Evolutionary conservation across 2,329 filamentous ascomycete genomes (phyloP).

Genomic region (Raffaelea arxii): DNA sequence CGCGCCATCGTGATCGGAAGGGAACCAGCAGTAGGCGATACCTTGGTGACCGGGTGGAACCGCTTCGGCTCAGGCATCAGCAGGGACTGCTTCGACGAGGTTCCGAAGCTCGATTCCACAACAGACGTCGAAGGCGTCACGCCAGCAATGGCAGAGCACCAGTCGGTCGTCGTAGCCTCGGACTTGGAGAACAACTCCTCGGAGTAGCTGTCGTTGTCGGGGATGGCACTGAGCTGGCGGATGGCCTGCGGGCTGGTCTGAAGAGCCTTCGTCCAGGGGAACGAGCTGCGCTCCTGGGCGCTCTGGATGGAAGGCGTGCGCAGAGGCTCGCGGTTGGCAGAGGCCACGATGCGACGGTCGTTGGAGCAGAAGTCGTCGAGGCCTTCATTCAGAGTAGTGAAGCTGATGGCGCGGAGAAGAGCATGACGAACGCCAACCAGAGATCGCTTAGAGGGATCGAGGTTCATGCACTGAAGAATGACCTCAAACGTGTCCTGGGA

Average conservation of each 20-base stretch:
- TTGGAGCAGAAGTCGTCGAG: conserved; percentile 89
- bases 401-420: conserved; percentile 71
- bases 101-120: conserved; percentile 70
- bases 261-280: conserved; percentile 90
- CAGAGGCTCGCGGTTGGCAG: conserved; percentile 87
- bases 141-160: conserved; percentile 67
- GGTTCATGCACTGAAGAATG: conserved; percentile 77
- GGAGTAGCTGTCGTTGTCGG: conserved; percentile 64
- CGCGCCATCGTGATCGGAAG: conserved; percentile 74
- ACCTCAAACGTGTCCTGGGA: conserved; percentile 97
- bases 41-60: conserved; percentile 26
- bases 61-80: conserved; percentile 25
- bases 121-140: conserved; percentile 78
- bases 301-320: conserved; percentile 92
- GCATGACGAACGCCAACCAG: conserved; percentile 68
- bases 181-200: conserved; percentile 82
- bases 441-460: conserved; percentile 85
- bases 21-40: conserved; percentile 55
- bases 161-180: conserved; percentile 55
- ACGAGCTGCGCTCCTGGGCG: conserved; percentile 61
- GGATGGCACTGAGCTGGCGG: conserved; percentile 81
- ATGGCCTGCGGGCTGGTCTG: conserved; percentile 62
- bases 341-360: conserved; percentile 66
- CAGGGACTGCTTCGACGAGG: conserved; percentile 58
- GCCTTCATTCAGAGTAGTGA: conserved; percentile 86